Evolutionary conservation across 2,329 filamentous ascomycete species (phyloP).

Genomic region (Sordariomycetes sp.): DNA sequence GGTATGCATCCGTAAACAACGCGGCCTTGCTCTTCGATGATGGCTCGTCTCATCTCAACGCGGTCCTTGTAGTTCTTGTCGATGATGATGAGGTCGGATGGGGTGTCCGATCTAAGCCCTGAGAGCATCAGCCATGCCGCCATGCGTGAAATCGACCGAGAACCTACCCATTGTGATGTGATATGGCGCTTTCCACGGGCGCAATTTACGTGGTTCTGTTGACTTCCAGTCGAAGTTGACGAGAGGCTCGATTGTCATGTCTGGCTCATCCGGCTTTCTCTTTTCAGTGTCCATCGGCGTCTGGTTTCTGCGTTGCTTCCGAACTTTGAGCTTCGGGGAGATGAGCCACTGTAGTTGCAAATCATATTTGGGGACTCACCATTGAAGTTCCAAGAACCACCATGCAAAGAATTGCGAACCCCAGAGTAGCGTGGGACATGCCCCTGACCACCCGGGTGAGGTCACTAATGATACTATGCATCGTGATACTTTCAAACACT

Average conservation of each 20-base stretch:
- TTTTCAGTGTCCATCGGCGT: no score
- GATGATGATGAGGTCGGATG: slow-evolving; percentile 42
- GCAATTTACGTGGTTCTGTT: slow-evolving; percentile 25
- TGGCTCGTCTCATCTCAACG: slow-evolving; percentile 26
- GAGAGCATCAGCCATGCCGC: neutral
- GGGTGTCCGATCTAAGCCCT: slow-evolving; percentile 32
- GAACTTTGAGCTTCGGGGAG: no score
- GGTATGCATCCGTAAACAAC: slow-evolving; percentile 33
- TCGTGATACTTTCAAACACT: no score
- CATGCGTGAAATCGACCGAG: neutral
- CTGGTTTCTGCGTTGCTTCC: no score
- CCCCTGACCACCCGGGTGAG: no score
- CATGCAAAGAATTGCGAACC: no score
- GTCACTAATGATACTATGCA: no score
- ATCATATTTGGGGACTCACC: no score
- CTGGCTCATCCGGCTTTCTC: no score
- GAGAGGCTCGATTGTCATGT: slow-evolving; percentile 1
- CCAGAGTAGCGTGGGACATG: no score
- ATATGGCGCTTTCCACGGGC: slow-evolving; percentile 42
- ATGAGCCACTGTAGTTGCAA: no score
- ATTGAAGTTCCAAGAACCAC: no score
- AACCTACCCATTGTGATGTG: slow-evolving; percentile 44
- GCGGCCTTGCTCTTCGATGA: slow-evolving; percentile 26
- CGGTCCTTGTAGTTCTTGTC: slow-evolving; percentile 39
- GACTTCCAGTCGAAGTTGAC: slow-evolving; percentile 28